phyloP scores from a whole-genome alignment of 768 basidiomycete genomes.

The Tulasnella sp. region DNA sequence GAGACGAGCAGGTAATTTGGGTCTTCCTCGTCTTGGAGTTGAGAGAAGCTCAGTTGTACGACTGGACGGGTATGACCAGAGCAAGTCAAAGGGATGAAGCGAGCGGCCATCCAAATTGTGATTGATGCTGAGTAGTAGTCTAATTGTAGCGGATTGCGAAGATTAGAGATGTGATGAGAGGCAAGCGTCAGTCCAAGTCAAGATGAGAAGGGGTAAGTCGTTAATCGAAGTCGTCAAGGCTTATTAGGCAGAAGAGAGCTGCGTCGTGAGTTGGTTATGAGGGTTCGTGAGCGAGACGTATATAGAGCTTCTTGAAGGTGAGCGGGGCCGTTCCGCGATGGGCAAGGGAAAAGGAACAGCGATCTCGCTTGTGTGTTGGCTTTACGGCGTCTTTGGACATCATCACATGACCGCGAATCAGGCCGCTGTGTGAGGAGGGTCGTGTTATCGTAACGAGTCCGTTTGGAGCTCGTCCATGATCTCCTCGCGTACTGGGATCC shows the following conservation, averaged over 20 bases:
- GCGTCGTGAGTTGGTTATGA: neutral
- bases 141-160: neutral
- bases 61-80: conserved; percentile 42
- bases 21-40: conserved; percentile 62
- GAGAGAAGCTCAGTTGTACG: conserved; percentile 87
- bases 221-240: neutral
- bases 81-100: conserved; percentile 16
- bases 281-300: neutral
- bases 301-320: neutral
- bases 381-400: neutral
- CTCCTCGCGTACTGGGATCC: too few relatives aligned
- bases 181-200: neutral
- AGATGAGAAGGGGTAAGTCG: neutral
- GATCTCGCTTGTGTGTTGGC: neutral
- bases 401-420: neutral
- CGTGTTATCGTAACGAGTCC: too few relatives aligned
- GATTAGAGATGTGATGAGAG: neutral
- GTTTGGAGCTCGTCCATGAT: too few relatives aligned
- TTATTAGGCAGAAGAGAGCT: neutral
- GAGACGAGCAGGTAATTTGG: conserved; percentile 77
- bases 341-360: neutral
- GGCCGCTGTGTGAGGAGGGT: too few relatives aligned
- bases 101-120: conserved; percentile 11
- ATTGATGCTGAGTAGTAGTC: neutral
- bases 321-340: neutral